Percentiles rank a stretch among this genome's conserved stretches.
Evolutionary conservation across 2,329 filamentous ascomycete genomes (phyloP).

Genomic region (Sporothrix curviconia): DNA sequence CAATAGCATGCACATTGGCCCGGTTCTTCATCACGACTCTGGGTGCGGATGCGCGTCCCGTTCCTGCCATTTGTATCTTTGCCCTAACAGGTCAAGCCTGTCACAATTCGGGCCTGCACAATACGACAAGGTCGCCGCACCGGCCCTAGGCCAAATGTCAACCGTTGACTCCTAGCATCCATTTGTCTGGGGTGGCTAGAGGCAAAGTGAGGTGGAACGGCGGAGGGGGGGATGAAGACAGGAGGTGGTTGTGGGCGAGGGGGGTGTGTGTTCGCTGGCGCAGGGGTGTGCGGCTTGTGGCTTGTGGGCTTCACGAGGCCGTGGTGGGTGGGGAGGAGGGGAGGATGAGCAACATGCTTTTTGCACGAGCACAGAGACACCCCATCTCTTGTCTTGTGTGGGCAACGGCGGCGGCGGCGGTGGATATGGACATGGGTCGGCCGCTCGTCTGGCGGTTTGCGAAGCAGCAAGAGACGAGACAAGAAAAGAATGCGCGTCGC

Average conservation of each 20-base stretch:
- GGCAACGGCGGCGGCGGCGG: slow-evolving; percentile 1
- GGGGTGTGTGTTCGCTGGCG: not conserved
- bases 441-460: not conserved
- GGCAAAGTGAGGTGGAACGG: not conserved
- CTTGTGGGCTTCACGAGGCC: not conserved
- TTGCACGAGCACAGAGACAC: too few species aligned
- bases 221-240: not conserved
- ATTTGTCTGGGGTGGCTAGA: not conserved
- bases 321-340: not conserved
- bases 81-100: not conserved
- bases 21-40: not conserved
- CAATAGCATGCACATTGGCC: not conserved
- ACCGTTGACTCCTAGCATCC: not conserved
- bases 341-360: slow-evolving; percentile 2
- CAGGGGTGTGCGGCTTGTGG: slow-evolving; percentile 10
- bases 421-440: slow-evolving; percentile 6
- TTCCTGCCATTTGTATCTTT: not conserved
- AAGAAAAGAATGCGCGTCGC: not conserved
- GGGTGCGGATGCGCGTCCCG: not conserved
- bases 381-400: not conserved
- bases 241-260: not conserved
- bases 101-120: not conserved
- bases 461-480: not conserved
- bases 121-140: slow-evolving; percentile 5
- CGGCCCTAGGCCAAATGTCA: slow-evolving; percentile 9